Evolutionary conservation across 805 yeast species (phyloP).

Genomic region (Wickerhamiella qilinensis): DNA sequence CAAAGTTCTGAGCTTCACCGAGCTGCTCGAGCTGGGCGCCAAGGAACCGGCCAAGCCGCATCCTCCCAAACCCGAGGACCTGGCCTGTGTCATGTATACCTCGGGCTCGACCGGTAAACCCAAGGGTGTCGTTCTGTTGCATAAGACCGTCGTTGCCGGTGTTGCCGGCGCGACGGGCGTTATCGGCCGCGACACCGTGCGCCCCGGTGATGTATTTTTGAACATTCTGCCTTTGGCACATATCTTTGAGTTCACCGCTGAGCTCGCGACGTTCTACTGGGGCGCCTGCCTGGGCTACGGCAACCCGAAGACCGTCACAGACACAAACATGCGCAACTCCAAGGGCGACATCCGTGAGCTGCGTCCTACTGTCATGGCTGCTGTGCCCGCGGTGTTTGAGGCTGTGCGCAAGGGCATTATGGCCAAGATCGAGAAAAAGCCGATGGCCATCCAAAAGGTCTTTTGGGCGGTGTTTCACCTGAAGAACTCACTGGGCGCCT

Average conservation of each 20-base stretch:
- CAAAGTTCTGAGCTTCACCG: constrained; percentile 45
- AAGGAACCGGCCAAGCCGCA: constrained; percentile 27
- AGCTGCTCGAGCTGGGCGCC: constrained; percentile 48
- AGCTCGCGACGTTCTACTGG: constrained; percentile 68
- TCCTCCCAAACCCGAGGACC: constrained; percentile 40
- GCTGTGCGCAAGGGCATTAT: constrained; percentile 82
- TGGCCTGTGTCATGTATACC: constrained; percentile 71
- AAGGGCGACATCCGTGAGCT: constrained; percentile 75
- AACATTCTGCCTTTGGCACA: constrained; percentile 93
- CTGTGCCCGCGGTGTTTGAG: constrained; percentile 99
- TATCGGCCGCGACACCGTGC: constrained; percentile 37
- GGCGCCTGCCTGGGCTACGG: constrained; percentile 86
- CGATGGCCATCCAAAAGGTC: constrained; percentile 52
- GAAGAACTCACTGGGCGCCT: constrained; percentile 45
- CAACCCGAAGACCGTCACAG: constrained; percentile 77
- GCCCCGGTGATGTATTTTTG: constrained; percentile 52
- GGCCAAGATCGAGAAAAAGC: constrained; percentile 51
- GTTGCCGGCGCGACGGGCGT: constrained; percentile 63
- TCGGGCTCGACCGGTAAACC: constrained; percentile 80
- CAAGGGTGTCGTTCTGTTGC: constrained; percentile 62
- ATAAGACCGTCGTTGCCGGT: constrained; percentile 63
- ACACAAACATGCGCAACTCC: constrained; percentile 67
- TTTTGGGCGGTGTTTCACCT: constrained; percentile 82
- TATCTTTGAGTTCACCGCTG: constrained; percentile 84
- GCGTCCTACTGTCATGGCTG: constrained; percentile 89